Evolutionary conservation across 495 filamentous ascomycete species (phyloP).

Genomic region (Neurospora sp.): DNA sequence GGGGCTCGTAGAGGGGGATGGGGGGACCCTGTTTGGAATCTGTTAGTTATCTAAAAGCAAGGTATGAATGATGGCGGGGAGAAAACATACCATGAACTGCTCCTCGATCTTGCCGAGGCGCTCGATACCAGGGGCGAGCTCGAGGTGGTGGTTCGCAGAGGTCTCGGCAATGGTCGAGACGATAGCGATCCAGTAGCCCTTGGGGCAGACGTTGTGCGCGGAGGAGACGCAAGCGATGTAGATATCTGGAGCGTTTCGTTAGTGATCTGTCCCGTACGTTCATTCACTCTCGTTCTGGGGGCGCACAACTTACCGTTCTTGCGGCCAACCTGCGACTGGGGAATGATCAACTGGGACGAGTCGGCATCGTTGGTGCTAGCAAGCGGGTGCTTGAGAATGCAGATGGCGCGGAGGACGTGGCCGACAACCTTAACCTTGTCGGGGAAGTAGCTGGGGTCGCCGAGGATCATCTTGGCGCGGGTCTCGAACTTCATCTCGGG

Average conservation of each 20-base stretch:
- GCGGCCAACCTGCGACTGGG: slow-evolving; percentile 89
- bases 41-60: no score
- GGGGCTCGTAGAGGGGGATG: slow-evolving; percentile 86
- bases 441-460: slow-evolving; percentile 94
- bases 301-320: slow-evolving; percentile 63
- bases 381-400: slow-evolving; percentile 93
- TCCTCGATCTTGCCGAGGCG: slow-evolving; percentile 90
- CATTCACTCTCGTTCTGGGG: no score
- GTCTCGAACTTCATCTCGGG: slow-evolving; percentile 90
- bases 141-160: slow-evolving; percentile 83
- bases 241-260: slow-evolving; percentile 54
- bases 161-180: slow-evolving; percentile 96
- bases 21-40: slow-evolving; percentile 47
- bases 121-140: slow-evolving; percentile 89
- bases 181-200: slow-evolving; percentile 98
- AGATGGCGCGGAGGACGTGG: slow-evolving; percentile 91
- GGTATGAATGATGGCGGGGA: no score
- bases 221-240: slow-evolving; percentile 96
- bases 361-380: slow-evolving; percentile 75
- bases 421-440: slow-evolving; percentile 77
- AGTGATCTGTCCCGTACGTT: not conserved
- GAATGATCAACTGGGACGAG: slow-evolving; percentile 93
- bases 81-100: slow-evolving; percentile 66
- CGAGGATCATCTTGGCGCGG: slow-evolving; percentile 90
- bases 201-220: slow-evolving; percentile 96